phyloP scores from a whole-genome alignment of 495 filamentous ascomycete genomes.

The Tetracladium marchalianum region DNA sequence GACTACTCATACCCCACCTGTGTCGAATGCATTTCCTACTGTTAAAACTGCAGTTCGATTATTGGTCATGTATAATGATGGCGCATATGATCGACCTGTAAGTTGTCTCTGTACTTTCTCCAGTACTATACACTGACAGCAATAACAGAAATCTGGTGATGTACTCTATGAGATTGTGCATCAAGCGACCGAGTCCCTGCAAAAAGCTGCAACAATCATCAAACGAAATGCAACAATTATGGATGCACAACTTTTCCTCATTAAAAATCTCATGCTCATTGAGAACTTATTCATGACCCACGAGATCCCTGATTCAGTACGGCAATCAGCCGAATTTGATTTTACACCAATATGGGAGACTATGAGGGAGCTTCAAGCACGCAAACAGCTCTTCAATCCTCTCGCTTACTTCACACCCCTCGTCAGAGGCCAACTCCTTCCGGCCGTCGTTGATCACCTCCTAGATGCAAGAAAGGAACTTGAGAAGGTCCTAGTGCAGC shows the following conservation, averaged over 20 bases:
- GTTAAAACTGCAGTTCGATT: conserved; percentile 19
- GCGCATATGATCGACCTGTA: conserved; percentile 35
- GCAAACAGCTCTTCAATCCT: conserved; percentile 63
- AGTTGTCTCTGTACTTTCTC: conserved; percentile 3
- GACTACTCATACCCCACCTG: conserved; percentile 17
- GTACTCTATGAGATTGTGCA: conserved; percentile 26
- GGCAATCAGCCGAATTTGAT: conserved; percentile 56
- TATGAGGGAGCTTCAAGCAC: conserved; percentile 61
- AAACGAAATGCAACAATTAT: conserved; percentile 44
- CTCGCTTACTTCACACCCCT: conserved; percentile 44
- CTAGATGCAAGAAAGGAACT: conserved; percentile 73
- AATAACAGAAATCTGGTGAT: conserved; percentile 36
- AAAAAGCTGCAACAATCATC: conserved; percentile 35
- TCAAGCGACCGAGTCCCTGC: conserved; percentile 38
- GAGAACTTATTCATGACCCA: conserved; percentile 89
- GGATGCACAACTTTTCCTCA: conserved; percentile 64
- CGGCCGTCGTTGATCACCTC: conserved; percentile 55
- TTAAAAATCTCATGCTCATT: conserved; percentile 83
- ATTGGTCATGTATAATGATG: conserved; percentile 22
- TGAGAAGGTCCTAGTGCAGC: conserved; percentile 64
- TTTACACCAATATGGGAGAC: conserved; percentile 72
- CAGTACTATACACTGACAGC: conserved; percentile 1
- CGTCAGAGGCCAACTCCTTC: conserved; percentile 46
- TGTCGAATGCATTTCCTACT: conserved; percentile 18
- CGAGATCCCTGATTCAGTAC: conserved; percentile 73